Conservation (phyloP, 2,329 filamentous ascomycete species). For the Phaeosphaeriaceae sp. region DNA sequence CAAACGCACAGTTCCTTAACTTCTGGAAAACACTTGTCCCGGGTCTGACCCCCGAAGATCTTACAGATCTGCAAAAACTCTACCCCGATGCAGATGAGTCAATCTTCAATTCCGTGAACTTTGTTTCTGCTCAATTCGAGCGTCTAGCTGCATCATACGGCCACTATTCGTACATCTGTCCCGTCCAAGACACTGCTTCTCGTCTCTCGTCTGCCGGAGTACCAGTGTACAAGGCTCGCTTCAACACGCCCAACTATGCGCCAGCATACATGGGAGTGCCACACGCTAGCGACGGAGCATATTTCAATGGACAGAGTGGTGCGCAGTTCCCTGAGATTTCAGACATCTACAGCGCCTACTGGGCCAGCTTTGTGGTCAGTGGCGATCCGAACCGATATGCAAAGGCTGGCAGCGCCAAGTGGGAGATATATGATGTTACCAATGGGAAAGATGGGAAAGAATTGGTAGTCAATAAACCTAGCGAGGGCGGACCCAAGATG, state of each 20-base stretch:
- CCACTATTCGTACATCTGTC: constrained; percentile 47
- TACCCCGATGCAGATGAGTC: constrained; percentile 36
- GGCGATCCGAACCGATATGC: constrained; percentile 43
- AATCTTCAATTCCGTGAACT: constrained; percentile 43
- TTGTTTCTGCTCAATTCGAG: constrained; percentile 54
- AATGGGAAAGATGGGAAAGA: constrained; percentile 11
- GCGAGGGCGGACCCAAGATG: constrained; percentile 30
- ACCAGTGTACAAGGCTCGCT: constrained; percentile 45
- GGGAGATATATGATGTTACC: constrained; percentile 36
- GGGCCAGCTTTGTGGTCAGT: constrained; percentile 44
- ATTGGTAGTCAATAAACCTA: constrained; percentile 32
- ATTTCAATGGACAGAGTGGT: constrained; percentile 38
- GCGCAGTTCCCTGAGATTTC: constrained; percentile 40
- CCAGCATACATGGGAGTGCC: constrained; percentile 39
- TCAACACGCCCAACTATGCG: constrained; percentile 42
- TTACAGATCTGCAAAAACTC: constrained; percentile 36
- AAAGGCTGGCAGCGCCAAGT: constrained; percentile 28
- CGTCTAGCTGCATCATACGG: constrained; percentile 53
- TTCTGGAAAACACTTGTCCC: constrained; percentile 38
- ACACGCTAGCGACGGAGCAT: constrained; percentile 38
- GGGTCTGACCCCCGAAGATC: constrained; percentile 35
- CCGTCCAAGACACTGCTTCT: constrained; percentile 42
- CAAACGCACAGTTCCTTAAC: constrained; percentile 47
- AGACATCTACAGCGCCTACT: constrained; percentile 43
- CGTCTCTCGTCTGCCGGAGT: constrained; percentile 27